Conservation (phyloP, 371 early-diverging fungal genomes). For the Mucor saturninus region DNA sequence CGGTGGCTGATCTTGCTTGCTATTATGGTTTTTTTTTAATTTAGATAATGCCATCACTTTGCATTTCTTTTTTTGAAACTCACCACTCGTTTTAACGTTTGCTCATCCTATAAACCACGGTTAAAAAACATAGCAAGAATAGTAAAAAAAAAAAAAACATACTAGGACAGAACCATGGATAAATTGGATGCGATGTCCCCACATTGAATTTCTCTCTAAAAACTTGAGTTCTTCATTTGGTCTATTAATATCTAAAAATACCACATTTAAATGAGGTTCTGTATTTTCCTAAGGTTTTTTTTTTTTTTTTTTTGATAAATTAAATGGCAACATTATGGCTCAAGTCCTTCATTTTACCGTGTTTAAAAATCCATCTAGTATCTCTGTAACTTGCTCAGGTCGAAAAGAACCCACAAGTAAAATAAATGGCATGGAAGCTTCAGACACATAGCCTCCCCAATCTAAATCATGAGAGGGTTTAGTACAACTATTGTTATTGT, state of each 20-base stretch:
- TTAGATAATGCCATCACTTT: too few relatives aligned
- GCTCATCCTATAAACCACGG: conserved; percentile 27
- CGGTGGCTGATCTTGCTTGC: conserved; percentile 51
- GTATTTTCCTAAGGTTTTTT: conserved; percentile 39
- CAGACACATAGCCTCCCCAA: conserved; percentile 52
- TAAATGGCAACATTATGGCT: neutral
- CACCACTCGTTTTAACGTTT: conserved; percentile 53
- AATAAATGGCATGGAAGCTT: conserved; percentile 59
- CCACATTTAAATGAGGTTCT: conserved; percentile 51
- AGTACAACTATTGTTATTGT: neutral
- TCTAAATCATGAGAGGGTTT: conserved; percentile 17
- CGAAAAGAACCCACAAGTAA: conserved; percentile 69
- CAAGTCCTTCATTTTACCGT: conserved; percentile 38
- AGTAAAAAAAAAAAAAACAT: neutral
- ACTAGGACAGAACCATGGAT: conserved; percentile 57
- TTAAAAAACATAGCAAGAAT: too few relatives aligned
- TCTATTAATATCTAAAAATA: conserved; percentile 60
- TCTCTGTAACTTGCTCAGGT: conserved; percentile 58
- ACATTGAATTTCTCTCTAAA: conserved; percentile 46
- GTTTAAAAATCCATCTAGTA: conserved; percentile 65
- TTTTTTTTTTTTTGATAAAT: neutral
- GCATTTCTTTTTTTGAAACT: neutral
- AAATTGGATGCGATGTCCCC: conserved; percentile 46
- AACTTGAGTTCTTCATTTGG: conserved; percentile 59
- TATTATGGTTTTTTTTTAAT: conserved; percentile 10